Evolutionary conservation across 1,139 yeast genomes (phyloP).

Genomic region (Wickerhamiella infanticola): DNA sequence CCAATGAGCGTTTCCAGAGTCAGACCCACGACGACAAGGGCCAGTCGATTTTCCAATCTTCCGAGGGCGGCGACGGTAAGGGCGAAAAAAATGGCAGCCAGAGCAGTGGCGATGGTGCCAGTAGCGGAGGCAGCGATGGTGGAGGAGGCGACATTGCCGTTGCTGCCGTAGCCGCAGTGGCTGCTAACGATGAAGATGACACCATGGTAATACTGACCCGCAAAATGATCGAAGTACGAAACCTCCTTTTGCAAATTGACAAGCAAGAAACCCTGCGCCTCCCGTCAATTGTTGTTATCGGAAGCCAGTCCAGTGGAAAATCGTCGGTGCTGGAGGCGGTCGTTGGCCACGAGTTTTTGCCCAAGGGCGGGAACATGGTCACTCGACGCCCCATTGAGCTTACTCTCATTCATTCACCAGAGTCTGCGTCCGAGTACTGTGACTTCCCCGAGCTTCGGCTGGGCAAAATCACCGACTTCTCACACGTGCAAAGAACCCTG

Average conservation of each 20-base stretch:
- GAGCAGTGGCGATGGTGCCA: constrained; percentile 11
- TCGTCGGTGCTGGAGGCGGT: constrained; percentile 86
- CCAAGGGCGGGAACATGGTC: constrained; percentile 92
- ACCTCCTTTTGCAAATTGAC: constrained; percentile 60
- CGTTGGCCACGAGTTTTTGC: constrained; percentile 87
- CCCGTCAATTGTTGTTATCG: constrained; percentile 92
- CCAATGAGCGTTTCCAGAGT: constrained; percentile 6
- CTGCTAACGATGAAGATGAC: constrained; percentile 22
- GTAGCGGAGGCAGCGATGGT: constrained; percentile 13
- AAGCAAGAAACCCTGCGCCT: constrained; percentile 62
- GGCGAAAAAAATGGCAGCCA: not conserved
- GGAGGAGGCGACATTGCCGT: constrained; percentile 18
- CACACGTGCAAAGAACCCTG: constrained; percentile 71
- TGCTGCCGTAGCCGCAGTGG: constrained; percentile 24
- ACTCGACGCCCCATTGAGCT: constrained; percentile 90
- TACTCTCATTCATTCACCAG: constrained; percentile 77
- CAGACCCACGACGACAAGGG: not conserved
- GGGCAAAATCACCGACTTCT: constrained; percentile 70
- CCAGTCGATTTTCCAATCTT: constrained; percentile 10
- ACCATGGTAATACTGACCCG: constrained; percentile 68
- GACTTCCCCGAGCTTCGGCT: constrained; percentile 86
- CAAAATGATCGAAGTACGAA: constrained; percentile 92
- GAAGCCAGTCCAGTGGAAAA: constrained; percentile 95
- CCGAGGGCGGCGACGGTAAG: constrained; percentile 13
- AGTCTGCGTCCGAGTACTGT: constrained; percentile 69